phyloP scores from a whole-genome alignment of 2,329 filamentous ascomycete species.

The Erysiphe neolycopersici region DNA sequence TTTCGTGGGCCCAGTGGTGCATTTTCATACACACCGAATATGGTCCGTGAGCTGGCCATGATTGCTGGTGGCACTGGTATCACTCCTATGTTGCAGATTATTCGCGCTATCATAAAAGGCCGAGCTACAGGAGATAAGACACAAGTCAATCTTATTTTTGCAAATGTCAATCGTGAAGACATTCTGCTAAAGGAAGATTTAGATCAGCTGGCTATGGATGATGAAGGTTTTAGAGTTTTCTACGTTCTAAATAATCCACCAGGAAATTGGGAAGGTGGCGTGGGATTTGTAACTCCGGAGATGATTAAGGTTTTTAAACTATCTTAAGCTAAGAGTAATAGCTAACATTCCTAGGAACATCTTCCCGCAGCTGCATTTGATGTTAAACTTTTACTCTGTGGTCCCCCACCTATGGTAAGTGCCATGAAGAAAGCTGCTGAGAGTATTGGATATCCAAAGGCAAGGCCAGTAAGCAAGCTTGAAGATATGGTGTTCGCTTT shows the following conservation, averaged over 20 bases:
- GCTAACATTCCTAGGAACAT: conserved; percentile 28
- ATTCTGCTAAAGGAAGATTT: conserved; percentile 86
- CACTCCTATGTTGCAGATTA: conserved; percentile 92
- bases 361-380: conserved; percentile 63
- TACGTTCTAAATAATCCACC: conserved; percentile 95
- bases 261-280: conserved; percentile 69
- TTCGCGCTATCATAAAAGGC: conserved; percentile 69
- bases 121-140: conserved; percentile 58
- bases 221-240: conserved; percentile 62
- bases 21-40: conserved; percentile 92
- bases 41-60: conserved; percentile 94
- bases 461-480: conserved; percentile 84
- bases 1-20: conserved; percentile 88
- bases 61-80: conserved; percentile 93
- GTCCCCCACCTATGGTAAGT: conserved; percentile 86
- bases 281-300: conserved; percentile 82
- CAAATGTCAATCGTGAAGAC: conserved; percentile 80
- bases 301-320: conserved; percentile 54
- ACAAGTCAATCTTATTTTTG: conserved; percentile 82
- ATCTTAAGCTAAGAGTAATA: not conserved
- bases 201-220: conserved; percentile 49
- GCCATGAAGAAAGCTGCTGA: conserved; percentile 93
- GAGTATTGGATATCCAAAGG: conserved; percentile 72
- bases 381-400: conserved; percentile 84
- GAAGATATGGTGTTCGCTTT: conserved; percentile 97